These are phyloP conservation scores for Zychaea mexicana DNA, from an alignment of 371 early-diverging fungal species.

Conservation along the genomic window DNA sequence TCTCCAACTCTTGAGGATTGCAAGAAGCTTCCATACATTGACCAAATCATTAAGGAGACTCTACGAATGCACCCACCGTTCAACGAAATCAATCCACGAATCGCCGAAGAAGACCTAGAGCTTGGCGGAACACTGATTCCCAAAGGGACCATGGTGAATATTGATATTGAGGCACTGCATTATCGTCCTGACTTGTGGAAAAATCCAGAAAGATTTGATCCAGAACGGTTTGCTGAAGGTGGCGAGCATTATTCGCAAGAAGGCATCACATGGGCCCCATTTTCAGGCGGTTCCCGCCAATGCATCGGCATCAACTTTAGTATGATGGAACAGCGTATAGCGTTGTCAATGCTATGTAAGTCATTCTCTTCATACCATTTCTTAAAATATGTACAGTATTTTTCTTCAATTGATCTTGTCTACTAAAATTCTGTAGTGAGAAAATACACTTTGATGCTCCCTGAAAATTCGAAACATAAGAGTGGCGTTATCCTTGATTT, in stretches of 20 bases:
- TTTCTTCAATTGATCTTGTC: constrained; percentile 13
- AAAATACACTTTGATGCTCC: constrained; percentile 18
- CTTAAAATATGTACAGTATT: not conserved
- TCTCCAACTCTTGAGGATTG: constrained; percentile 18
- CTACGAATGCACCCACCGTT: constrained; percentile 2
- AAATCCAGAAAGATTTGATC: constrained; percentile 14
- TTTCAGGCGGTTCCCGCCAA: constrained; percentile 42
- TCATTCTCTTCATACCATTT: not conserved
- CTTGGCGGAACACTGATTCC: constrained; percentile 29
- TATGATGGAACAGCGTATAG: constrained; percentile 17
- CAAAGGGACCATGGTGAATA: constrained; percentile 10
- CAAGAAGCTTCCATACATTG: constrained; percentile 18
- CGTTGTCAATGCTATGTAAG: constrained; percentile 21
- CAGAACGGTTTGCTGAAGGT: constrained; percentile 13
- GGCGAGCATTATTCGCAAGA: constrained; percentile 11
- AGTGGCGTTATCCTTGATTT: not conserved
- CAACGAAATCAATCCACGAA: constrained; percentile 29
- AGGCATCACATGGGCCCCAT: constrained; percentile 39
- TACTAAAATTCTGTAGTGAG: constrained; percentile 18
- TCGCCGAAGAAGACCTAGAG: constrained; percentile 26
- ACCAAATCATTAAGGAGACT: constrained; percentile 20
- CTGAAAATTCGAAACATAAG: constrained; percentile 8
- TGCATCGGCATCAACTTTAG: constrained; percentile 35
- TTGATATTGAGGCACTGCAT: constrained; percentile 13
- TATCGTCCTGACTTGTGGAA: constrained; percentile 10